Evolutionary conservation across 1,284 basidiomycete genomes (phyloP), one percentile per base, ranked within the genome.

Genomic region (Pseudozyma pruni): DNA sequence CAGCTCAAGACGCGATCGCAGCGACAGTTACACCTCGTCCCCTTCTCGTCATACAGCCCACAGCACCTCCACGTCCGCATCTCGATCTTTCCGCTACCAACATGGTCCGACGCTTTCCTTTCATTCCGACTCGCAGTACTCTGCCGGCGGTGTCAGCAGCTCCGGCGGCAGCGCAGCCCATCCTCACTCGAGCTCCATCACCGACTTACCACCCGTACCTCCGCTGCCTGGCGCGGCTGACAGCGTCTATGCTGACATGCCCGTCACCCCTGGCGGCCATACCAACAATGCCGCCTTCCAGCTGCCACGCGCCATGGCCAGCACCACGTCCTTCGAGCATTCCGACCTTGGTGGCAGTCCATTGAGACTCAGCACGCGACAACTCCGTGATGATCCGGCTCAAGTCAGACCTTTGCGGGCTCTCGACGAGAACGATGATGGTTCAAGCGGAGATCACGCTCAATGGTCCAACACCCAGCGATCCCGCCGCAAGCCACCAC

Each of bases 111-210:
- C 56, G 3, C 42, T 51, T 9, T 70, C 64, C 19, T 69, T 41
- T 32, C 63, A 70, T 20, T 70, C 67, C 25, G 72, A 74, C 29
- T 67, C 63, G 14, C 61, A 61, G 13, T 20, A 62, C 35, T 71
- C 68, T 2, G 34, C 43, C 25, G 68, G 62, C 5, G 66, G 48
- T 29, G 46, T 66, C 16, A 71, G 67, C 45, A 67, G 62, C 27
- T 60, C 67, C 7, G 67, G 53, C 17, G 60, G 54, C 38, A 58
- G 57, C 38, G 41, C 48, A 9, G 55, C 40, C 33, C 39, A 69
- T 20, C 59, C 43, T 6, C 52, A 56, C 29, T 32, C 51, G 19
- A 49, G 40, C 34, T 56, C 56, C 11, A 40, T 55, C 34, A 25
- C 39, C 34, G 61, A 66, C 23, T 47, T 68, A 19, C 72, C 72